Base-by-base conservation (phyloP, 2,329 filamentous ascomycete species). In the Triangularia verruculosa region DNA sequence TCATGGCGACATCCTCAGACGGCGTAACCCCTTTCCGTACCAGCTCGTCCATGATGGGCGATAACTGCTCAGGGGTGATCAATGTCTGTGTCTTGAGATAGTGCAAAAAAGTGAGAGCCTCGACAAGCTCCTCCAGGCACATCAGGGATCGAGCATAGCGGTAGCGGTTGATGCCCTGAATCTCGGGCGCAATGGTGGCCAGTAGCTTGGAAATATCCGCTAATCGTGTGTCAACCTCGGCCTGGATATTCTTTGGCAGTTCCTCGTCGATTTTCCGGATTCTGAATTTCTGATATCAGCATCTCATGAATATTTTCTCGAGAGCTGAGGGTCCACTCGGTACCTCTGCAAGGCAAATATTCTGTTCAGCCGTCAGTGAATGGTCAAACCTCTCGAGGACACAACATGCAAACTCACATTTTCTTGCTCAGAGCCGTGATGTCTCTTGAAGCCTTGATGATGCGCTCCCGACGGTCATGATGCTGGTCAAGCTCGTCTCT, bases 361-460 rank as follows among this genome's bases (percentile, higher is more conserved):
- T 64, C 90, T 93, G 66, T 64, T 6, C 15, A 43, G 39, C n/a
- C 34, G 64, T 62, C 47, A 66, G 66, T 43, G 15, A 59, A 6
- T 4, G 7, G 24, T 39, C n/a, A 20, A 8, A 3, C n/a, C 39
- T 3, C 17, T n/a, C n/a, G n/a, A 47, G 6, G 47, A 17, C 11
- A 54, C n/a, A n/a, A n/a, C 24, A 54, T 20, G 22, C 20, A 54
- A 28, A 30, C 83, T 78, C 77, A 96, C 93, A 98, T 96, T 80
- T 98, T 99, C 82, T 99, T 99, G 78, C 92, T 97, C 61, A 93
- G 82, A 0, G 92, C 93, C 6, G 95, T 99, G 64, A 99, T 91
- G 75, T 99, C 95, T 66, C 94, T 83, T 8, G 92, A 96, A 1
- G 89, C 89, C 80, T 98, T 99, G 73, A 96, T 91, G 70, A 97